Conservation (phyloP, 306 rosid genomes). For the Trichosanthes truncata region DNA sequence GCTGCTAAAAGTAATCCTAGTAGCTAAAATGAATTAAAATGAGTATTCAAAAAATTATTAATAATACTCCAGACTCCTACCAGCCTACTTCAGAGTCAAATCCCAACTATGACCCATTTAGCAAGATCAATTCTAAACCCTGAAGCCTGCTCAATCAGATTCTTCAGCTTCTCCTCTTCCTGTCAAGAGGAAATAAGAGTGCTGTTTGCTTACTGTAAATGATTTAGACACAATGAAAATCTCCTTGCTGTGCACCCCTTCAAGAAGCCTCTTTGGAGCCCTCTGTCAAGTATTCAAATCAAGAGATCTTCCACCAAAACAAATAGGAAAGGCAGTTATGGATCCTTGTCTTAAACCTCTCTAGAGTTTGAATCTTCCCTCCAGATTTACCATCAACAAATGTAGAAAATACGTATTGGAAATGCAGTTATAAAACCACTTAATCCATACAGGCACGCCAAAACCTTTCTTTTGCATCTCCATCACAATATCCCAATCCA, state of each 20-base stretch:
- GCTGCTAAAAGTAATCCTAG: no score
- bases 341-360: neutral
- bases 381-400: neutral
- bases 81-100: no score
- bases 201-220: neutral
- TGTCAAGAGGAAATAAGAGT: neutral
- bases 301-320: neutral
- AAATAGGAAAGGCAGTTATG: neutral
- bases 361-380: neutral
- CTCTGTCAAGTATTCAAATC: no score
- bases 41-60: no score
- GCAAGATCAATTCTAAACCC: no score
- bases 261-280: neutral
- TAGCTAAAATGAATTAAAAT: no score
- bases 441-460: neutral
- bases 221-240: neutral
- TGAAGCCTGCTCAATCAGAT: no score
- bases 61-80: no score
- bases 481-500: neutral
- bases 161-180: no score
- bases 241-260: neutral
- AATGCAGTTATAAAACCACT: neutral
- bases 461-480: neutral
- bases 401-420: neutral
- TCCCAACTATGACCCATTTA: no score